Evolutionary conservation across 176 grass and related monocot species (phyloP), one percentile per base, ranked within the genome.

Genomic region (Thalia dealbata): DNA sequence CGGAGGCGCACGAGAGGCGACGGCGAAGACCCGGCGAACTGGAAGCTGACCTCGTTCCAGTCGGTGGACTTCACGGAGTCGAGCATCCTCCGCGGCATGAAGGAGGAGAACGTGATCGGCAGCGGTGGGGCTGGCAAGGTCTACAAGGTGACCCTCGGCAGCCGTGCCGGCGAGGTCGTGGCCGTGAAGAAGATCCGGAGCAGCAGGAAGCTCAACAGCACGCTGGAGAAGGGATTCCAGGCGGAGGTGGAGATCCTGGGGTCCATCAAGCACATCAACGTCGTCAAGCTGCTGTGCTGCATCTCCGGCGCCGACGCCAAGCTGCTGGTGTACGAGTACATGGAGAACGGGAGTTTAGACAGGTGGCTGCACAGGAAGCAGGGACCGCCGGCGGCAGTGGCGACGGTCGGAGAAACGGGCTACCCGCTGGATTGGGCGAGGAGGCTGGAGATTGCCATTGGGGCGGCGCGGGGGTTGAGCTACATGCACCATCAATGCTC

Each of bases 311-410:
- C 44, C 11, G 83, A 93, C 42, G 58, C 85, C 72, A 97, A 86
- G 87, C 85, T 97, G 11, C 77, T 96, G 12, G 93, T 92, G 64
- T 96, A 92, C 75, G 89, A 92, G 73, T 96, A 90, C 86, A 88
- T 96, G 87, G 78, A 74, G 16, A 86, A 92, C 50, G 82, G 87
- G 21, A 92, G 89, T 79, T 68, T 97, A 62, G 90, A 97, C 71
- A 60, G 3, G 71, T 97, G 89, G 90, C 83, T 97, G 54, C 90
- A 97, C 55, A 63, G 73, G 13, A 58, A 77, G n/a, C 71, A 26
- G 68, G 1, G 23, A 11, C 22, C 46, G 66, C 60, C 45, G 1
- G 74, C 51, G 26, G 83, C 76, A 0, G 65, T 19, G 45, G 32
- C 32, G 32, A 4, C 1, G 32, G 32, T 38, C 32, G 32, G 32